These are phyloP conservation scores for Rutstroemia sydowiana DNA, from an alignment of 2,329 filamentous ascomycete genomes.

Conservation along the genomic window DNA sequence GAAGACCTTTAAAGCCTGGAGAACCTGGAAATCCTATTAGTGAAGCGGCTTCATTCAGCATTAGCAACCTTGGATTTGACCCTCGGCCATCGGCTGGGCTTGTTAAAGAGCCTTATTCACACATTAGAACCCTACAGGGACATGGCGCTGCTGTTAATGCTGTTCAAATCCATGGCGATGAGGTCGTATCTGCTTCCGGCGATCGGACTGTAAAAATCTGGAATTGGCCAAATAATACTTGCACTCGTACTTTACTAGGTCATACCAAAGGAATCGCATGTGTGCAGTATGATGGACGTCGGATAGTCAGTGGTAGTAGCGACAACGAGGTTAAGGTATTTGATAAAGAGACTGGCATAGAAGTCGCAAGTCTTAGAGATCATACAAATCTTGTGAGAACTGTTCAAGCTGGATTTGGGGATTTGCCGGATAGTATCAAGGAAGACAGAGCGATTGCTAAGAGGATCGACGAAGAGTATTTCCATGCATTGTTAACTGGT, in stretches of 20 bases:
- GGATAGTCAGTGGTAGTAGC: slow-evolving; percentile 92
- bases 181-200: slow-evolving; percentile 90
- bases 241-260: slow-evolving; percentile 71
- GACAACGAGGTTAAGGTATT: slow-evolving; percentile 96
- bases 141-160: slow-evolving; percentile 93
- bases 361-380: slow-evolving; percentile 79
- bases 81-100: slow-evolving; percentile 38
- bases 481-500: slow-evolving; percentile 49
- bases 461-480: slow-evolving; percentile 66
- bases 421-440: slow-evolving; percentile 71
- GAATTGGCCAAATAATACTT: slow-evolving; percentile 76
- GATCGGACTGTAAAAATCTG: slow-evolving; percentile 92
- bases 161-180: slow-evolving; percentile 77
- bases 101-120: slow-evolving; percentile 57
- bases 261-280: slow-evolving; percentile 96
- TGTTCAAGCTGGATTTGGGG: slow-evolving; percentile 89
- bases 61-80: slow-evolving; percentile 50
- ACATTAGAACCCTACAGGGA: slow-evolving; percentile 73
- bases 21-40: slow-evolving; percentile 48
- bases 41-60: slow-evolving; percentile 44
- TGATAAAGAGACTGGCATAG: slow-evolving; percentile 75
- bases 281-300: slow-evolving; percentile 88
- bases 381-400: slow-evolving; percentile 85
- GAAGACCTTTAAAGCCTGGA: slow-evolving; percentile 55
- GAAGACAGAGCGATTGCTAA: slow-evolving; percentile 68